These are phyloP conservation scores for Centrapalus pauciflorus DNA, from an alignment of 129 eudicot species.

Conservation along the genomic window DNA sequence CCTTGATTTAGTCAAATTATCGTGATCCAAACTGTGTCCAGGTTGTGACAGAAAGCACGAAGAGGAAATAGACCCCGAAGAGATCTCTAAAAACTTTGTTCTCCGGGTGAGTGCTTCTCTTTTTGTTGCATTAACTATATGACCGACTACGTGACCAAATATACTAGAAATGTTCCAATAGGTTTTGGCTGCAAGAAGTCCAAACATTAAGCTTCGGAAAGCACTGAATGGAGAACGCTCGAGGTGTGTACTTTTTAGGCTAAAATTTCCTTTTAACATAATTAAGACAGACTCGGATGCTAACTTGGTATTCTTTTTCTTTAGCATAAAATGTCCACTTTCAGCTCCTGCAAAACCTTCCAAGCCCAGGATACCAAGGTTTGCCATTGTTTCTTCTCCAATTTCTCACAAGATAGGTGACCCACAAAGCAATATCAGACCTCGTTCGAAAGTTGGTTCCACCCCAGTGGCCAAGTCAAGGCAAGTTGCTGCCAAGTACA, in stretches of 20 bases:
- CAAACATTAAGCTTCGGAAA: slow-evolving; percentile 60
- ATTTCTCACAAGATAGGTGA: slow-evolving; percentile 45
- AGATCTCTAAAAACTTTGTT: slow-evolving; percentile 73
- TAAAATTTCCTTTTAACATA: neutral
- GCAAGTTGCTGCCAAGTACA: slow-evolving; percentile 91
- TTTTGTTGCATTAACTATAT: slow-evolving; percentile 1
- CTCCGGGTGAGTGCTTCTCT: slow-evolving; percentile 58
- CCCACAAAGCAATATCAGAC: slow-evolving; percentile 32
- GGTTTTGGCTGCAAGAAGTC: slow-evolving; percentile 99
- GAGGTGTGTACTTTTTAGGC: slow-evolving; percentile 33
- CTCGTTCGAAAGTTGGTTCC: slow-evolving; percentile 34
- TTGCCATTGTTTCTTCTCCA: slow-evolving; percentile 52
- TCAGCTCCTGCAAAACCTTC: slow-evolving; percentile 96
- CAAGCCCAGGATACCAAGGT: slow-evolving; percentile 54
- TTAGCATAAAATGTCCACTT: slow-evolving; percentile 62
- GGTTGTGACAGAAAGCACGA: slow-evolving; percentile 96
- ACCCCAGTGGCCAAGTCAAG: slow-evolving; percentile 60
- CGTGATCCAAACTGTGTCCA: slow-evolving; percentile 28
- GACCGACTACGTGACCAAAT: neutral
- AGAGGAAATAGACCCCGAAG: slow-evolving; percentile 83
- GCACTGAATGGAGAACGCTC: slow-evolving; percentile 50
- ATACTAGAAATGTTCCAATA: slow-evolving; percentile 11
- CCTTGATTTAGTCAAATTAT: neutral
- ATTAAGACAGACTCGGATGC: neutral
- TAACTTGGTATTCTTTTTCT: slow-evolving; percentile 3